Base-by-base conservation (phyloP, 2,329 filamentous ascomycete species). In the Rhexocercosporidium sp. region DNA sequence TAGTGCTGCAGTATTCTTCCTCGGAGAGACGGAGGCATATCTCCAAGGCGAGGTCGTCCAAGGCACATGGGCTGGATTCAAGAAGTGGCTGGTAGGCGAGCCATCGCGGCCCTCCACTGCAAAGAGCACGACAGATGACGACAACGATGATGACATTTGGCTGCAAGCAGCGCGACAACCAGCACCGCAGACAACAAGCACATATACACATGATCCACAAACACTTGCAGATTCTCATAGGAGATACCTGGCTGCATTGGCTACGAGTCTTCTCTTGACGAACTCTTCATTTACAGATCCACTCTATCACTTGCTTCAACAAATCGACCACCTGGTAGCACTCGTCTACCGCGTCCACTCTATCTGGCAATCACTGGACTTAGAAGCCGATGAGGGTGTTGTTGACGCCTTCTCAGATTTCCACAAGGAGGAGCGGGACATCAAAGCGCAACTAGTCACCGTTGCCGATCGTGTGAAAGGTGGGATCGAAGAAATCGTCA, bases 41-140 rank as follows among this genome's bases (percentile, higher is more conserved):
- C 88, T 98, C 53, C 95, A 97, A 78, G 93, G 92, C 0, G 94
- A 97, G 75, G 90, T 98, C 7, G 90, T 97, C 16, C 88, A 90
- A 67, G 89, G 90, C 37, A 89, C 93, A 1, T 97, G 94, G 88
- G 86, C 90, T 18, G 89, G 92, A 61, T 94, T 98, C 73, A 87
- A 91, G 62, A 78, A 79, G 16, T 97, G 94, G 93, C 82, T 97
- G 20, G 83, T 83, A 44, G 64, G 74, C 5, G 72, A 71, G 27
- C 41, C 68, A 27, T 70, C 70, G 14, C 62, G 66, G 9, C 70
- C 71, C 18, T 51, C 67, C 11, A 66, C 71, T 3, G 53, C 70
- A 20, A 69, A 68, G 44, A 56, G 57, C n/a, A 34, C 65, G 3
- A 34, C 25, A 1, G 73, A 75, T 16, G 72, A 71, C 1, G 78